phyloP scores from a whole-genome alignment of 75 land plant genomes.

The Isoetes taiwanensis region DNA sequence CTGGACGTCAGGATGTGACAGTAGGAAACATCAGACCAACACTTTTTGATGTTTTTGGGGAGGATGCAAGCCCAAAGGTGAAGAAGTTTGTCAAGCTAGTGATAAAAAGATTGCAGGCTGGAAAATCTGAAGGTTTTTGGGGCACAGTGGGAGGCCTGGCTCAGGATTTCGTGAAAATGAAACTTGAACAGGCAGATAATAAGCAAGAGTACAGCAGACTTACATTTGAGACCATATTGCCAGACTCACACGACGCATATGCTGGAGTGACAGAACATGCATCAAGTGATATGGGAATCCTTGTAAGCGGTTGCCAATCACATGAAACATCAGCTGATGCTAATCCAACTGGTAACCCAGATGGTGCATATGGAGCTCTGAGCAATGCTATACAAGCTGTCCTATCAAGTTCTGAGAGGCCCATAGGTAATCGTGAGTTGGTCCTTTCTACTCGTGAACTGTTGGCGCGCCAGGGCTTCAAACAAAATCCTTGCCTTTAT shows the following conservation, averaged over 20 bases:
- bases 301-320: slow-evolving; percentile 73
- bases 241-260: slow-evolving; percentile 39
- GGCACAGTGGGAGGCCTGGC: slow-evolving; percentile 53
- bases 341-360: slow-evolving; percentile 18
- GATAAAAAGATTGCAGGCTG: slow-evolving; percentile 40
- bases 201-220: slow-evolving; percentile 38
- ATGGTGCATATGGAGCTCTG: slow-evolving; percentile 60
- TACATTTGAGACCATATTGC: slow-evolving; percentile 34
- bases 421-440: slow-evolving; percentile 38
- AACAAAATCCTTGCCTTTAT: slow-evolving; percentile 73
- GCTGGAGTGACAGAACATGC: slow-evolving; percentile 36
- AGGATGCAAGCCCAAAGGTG: slow-evolving; percentile 88
- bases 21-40: slow-evolving; percentile 82
- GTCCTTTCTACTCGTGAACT: slow-evolving; percentile 38
- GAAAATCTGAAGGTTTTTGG: slow-evolving; percentile 14
- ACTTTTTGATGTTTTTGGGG: slow-evolving; percentile 74
- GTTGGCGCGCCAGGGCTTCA: slow-evolving; percentile 31
- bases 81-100: slow-evolving; percentile 88
- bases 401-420: slow-evolving; percentile 26
- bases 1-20: slow-evolving; percentile 72
- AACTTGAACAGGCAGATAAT: slow-evolving; percentile 48
- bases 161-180: slow-evolving; percentile 57
- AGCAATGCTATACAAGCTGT: slow-evolving; percentile 60
- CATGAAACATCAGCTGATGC: slow-evolving; percentile 67
- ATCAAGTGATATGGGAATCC: slow-evolving; percentile 35